A percentile compares a stretch with the other conserved stretches of the same genome.
Evolutionary conservation across 2,329 filamentous ascomycete genomes (phyloP).

Genomic region (Claviceps cyperi): DNA sequence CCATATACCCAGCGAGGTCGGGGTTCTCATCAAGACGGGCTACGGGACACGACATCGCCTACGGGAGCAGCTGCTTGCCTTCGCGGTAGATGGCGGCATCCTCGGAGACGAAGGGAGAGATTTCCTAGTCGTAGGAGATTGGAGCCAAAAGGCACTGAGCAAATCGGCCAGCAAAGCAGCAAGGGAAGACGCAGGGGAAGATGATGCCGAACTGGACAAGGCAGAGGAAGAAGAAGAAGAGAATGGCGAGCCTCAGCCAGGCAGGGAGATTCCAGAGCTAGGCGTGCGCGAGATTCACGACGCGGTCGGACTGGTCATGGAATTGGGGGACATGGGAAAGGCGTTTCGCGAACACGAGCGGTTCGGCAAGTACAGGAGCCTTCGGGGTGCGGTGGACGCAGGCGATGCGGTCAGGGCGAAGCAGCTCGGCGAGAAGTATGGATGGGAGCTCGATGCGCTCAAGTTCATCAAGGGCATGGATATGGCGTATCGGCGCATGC

Average conservation of each 20-base stretch:
- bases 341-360: constrained; percentile 18
- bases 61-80: constrained; percentile 30
- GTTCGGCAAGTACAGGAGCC: constrained; percentile 24
- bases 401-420: constrained; percentile 24
- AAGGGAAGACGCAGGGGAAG: constrained; percentile 18
- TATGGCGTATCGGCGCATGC: constrained; percentile 33
- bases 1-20: constrained; percentile 31
- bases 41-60: constrained; percentile 38
- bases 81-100: constrained; percentile 19
- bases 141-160: constrained; percentile 12
- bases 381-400: constrained; percentile 23
- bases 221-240: background rate
- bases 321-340: constrained; percentile 14
- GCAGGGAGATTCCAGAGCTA: background rate
- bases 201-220: constrained; percentile 7
- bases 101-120: constrained; percentile 24
- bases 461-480: constrained; percentile 44
- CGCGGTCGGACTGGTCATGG: constrained; percentile 23
- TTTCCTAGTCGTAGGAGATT: constrained; percentile 37
- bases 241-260: background rate
- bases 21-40: constrained; percentile 39
- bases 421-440: constrained; percentile 23
- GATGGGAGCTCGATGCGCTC: constrained; percentile 36
- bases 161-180: constrained; percentile 11
- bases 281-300: constrained; percentile 21